Conservation (phyloP, 1,284 basidiomycete species). For the Ustilago nuda region DNA sequence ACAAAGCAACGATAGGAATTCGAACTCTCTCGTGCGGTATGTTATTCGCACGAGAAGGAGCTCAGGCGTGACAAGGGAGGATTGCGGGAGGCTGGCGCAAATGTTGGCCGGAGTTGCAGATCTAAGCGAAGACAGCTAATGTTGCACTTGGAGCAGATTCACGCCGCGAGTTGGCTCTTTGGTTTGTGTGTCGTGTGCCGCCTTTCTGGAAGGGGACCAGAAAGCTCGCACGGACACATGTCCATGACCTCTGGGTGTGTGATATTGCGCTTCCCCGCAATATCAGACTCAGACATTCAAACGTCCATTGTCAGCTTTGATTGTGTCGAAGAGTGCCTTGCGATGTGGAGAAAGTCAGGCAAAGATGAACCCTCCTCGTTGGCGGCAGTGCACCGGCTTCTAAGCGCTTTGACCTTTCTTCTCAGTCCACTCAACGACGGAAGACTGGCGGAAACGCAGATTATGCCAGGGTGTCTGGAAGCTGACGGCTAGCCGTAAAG, state of each 20-base stretch:
- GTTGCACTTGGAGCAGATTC: neutral
- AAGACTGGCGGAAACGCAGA: neutral
- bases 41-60: too few relatives aligned
- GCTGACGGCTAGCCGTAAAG: neutral
- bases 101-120: neutral
- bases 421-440: neutral
- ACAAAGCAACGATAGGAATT: too few relatives aligned
- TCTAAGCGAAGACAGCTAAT: conserved; percentile 8
- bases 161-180: neutral
- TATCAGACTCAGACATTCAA: neutral
- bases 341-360: too few relatives aligned
- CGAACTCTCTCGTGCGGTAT: neutral
- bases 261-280: neutral
- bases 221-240: neutral
- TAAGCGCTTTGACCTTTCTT: neutral
- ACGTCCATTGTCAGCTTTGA: too few relatives aligned
- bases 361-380: neutral
- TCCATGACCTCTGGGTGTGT: neutral
- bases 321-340: too few relatives aligned
- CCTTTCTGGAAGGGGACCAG: neutral
- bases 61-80: neutral
- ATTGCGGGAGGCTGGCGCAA: conserved; percentile 15
- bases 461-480: neutral
- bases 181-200: conserved; percentile 6
- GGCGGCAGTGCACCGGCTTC: neutral